These are phyloP conservation scores for Trichophyton rubrum DNA, from an alignment of 2,329 filamentous ascomycete species.

Conservation along the genomic window DNA sequence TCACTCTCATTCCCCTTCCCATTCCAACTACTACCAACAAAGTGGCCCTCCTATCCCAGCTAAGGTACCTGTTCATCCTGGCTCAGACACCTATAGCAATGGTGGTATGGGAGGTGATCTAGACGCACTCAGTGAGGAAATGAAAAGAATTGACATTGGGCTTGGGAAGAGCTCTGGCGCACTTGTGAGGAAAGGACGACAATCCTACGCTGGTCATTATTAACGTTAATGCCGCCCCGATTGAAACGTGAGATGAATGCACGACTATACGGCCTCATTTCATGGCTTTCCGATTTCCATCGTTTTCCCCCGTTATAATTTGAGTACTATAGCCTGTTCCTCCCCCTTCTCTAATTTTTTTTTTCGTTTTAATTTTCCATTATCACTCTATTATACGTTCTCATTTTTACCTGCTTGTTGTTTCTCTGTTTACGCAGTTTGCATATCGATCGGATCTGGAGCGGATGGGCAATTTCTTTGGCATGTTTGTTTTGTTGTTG, in stretches of 20 bases:
- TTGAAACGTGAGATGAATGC: not conserved
- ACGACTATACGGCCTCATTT: not conserved
- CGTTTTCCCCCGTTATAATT: not conserved
- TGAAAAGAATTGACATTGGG: slow-evolving; percentile 41
- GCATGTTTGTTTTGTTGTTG: not conserved
- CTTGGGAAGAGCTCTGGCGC: not conserved
- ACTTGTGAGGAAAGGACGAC: slow-evolving; percentile 5
- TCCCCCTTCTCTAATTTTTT: not conserved
- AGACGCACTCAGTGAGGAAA: slow-evolving; percentile 46
- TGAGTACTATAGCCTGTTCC: not conserved
- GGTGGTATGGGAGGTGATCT: slow-evolving; percentile 12
- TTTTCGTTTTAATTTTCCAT: not conserved
- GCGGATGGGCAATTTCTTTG: not conserved
- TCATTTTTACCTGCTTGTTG: not conserved
- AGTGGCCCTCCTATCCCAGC: slow-evolving; percentile 31
- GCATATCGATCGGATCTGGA: not conserved
- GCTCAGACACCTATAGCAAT: slow-evolving; percentile 20
- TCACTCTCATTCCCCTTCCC: slow-evolving; percentile 16
- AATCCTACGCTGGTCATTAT: slow-evolving; percentile 2
- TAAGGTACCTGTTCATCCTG: slow-evolving; percentile 30
- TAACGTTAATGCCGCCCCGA: slow-evolving; percentile 1
- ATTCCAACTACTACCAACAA: slow-evolving; percentile 21
- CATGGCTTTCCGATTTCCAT: not conserved
- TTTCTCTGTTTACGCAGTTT: not conserved
- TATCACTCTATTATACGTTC: not conserved